Evolutionary conservation across 169 alveolate species (phyloP).

Genomic region (Plasmodium relictum): DNA sequence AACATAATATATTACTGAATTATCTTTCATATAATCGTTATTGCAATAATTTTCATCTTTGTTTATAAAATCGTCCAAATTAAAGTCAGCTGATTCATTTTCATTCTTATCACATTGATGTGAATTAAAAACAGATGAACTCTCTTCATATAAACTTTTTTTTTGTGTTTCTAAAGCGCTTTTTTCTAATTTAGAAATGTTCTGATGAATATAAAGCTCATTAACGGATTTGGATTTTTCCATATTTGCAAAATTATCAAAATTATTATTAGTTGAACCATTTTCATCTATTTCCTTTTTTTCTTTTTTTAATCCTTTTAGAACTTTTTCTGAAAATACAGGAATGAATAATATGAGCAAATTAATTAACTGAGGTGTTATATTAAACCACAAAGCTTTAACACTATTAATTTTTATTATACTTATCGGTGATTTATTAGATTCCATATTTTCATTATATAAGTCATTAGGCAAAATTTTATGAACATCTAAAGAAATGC

Average conservation of each 20-base stretch:
- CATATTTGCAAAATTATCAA: background rate
- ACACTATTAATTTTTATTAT: conserved; percentile 82
- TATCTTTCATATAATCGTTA: conserved; percentile 17
- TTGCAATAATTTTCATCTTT: conserved; percentile 43
- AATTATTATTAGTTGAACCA: background rate
- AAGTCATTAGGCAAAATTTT: conserved; percentile 59
- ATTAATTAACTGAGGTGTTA: conserved; percentile 89
- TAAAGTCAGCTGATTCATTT: conserved; percentile 19
- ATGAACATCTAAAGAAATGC: conserved; percentile 67
- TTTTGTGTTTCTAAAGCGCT: background rate
- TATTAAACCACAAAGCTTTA: conserved; percentile 86
- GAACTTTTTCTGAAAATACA: conserved; percentile 80
- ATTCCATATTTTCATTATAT: conserved; percentile 83
- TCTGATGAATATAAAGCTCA: background rate
- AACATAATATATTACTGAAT: conserved; percentile 72
- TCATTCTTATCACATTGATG: conserved; percentile 24
- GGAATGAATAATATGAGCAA: conserved; percentile 87
- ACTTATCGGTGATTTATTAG: conserved; percentile 82
- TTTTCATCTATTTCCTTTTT: conserved; percentile 1
- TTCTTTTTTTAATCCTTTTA: conserved; percentile 62
- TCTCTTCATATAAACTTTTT: conserved; percentile 51
- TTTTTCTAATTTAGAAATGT: conserved; percentile 12
- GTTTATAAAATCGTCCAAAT: conserved; percentile 53
- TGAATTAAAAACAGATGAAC: conserved; percentile 61
- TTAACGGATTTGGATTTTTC: conserved; percentile 3